phyloP scores from a whole-genome alignment of 192 early-diverging fungal species.

The Coemansia reversa region DNA sequence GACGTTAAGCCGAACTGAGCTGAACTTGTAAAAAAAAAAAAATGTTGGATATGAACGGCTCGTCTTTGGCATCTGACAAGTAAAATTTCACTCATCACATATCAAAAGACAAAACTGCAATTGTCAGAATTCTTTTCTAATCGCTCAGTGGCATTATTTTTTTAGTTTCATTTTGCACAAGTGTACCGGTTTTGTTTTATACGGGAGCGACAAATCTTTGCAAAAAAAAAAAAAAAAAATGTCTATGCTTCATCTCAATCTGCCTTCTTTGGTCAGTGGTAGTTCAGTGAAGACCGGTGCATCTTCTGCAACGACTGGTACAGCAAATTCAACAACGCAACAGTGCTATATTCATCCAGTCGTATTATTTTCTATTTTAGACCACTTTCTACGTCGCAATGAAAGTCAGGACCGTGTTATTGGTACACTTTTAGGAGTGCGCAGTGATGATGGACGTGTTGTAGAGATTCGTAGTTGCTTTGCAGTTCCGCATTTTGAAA shows the following conservation, averaged over 20 bases:
- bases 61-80: too few species aligned
- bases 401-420: constrained; percentile 81
- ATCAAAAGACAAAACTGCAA: too few species aligned
- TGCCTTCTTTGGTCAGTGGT: constrained; percentile 40
- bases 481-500: constrained; percentile 76
- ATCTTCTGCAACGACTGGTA: constrained; percentile 31
- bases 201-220: neutral
- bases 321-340: constrained; percentile 37
- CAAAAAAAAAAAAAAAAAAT: too few species aligned
- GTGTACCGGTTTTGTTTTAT: neutral
- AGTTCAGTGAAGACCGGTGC: constrained; percentile 8
- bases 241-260: constrained; percentile 54
- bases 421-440: constrained; percentile 86
- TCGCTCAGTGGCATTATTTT: constrained; percentile 5
- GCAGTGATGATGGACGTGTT: constrained; percentile 82
- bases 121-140: neutral
- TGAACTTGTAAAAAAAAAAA: too few species aligned
- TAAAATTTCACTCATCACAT: too few species aligned
- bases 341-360: constrained; percentile 66
- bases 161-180: constrained; percentile 1
- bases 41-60: too few species aligned
- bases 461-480: constrained; percentile 90
- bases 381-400: constrained; percentile 86
- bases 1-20: too few species aligned
- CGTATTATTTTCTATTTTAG: constrained; percentile 88